Evolutionary conservation across 2,329 filamentous ascomycete species (phyloP).

Genomic region (Aschersonia sp.): DNA sequence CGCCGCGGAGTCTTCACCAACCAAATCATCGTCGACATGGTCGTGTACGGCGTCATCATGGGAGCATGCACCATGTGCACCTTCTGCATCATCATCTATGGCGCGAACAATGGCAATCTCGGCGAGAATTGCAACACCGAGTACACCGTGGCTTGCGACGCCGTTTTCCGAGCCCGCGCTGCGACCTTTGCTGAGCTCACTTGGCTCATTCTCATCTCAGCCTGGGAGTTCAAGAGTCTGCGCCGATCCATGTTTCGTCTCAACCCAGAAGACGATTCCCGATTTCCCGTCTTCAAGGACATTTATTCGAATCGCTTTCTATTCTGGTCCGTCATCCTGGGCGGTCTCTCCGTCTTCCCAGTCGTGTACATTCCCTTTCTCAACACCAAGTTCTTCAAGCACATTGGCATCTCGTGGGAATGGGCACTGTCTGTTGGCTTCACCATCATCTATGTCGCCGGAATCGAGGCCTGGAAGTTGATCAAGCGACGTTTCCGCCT

Average conservation of each 20-base stretch:
- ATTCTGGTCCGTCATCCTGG: slow-evolving; percentile 50
- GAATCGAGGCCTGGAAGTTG: slow-evolving; percentile 60
- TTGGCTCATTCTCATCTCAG: slow-evolving; percentile 59
- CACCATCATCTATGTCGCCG: slow-evolving; percentile 48
- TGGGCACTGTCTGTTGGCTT: slow-evolving; percentile 56
- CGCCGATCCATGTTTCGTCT: slow-evolving; percentile 59
- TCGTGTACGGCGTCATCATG: slow-evolving; percentile 69
- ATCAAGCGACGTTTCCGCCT: slow-evolving; percentile 43
- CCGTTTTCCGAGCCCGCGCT: slow-evolving; percentile 56
- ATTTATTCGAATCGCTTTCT: slow-evolving; percentile 57
- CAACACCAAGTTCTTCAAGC: slow-evolving; percentile 59
- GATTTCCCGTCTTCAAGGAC: slow-evolving; percentile 43
- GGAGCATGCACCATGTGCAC: slow-evolving; percentile 50
- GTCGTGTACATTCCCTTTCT: slow-evolving; percentile 60
- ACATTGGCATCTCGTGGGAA: slow-evolving; percentile 58
- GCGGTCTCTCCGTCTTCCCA: slow-evolving; percentile 48
- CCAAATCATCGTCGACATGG: slow-evolving; percentile 66
- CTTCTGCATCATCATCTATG: slow-evolving; percentile 51
- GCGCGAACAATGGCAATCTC: slow-evolving; percentile 38
- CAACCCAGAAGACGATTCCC: slow-evolving; percentile 34
- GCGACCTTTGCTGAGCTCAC: slow-evolving; percentile 62
- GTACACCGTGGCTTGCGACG: slow-evolving; percentile 38
- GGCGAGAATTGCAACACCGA: slow-evolving; percentile 48
- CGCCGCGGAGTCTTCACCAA: slow-evolving; percentile 58
- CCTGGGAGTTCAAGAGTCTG: slow-evolving; percentile 67